Evolutionary conservation across 2,329 filamentous ascomycete genomes (phyloP), one percentile per base, ranked within the genome.

Genomic region (Alternaria brassicae): DNA sequence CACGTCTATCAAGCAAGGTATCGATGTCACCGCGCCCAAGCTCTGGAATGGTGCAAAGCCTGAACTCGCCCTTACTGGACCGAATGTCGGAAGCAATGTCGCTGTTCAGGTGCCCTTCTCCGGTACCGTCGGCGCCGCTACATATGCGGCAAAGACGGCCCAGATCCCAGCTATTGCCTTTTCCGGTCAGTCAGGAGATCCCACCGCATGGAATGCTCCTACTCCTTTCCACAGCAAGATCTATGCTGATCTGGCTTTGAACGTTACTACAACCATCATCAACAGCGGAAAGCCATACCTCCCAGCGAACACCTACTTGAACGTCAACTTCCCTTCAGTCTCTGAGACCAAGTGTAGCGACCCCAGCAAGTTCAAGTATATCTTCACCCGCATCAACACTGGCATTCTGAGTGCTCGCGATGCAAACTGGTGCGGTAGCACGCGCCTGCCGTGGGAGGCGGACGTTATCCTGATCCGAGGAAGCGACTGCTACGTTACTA

Each of bases 81-180:
- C 86, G 23, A 91, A 91, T 65, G 82, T 85, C 2, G 84, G 84
- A n/a, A 62, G 78, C 47, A 91, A 90, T 73, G 71, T 89, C 4
- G 89, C 81, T 34, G 66, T 87, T 13, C 72, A 79, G 2, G 82
- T 85, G 0, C 83, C 78, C 21, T 83, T 89, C 72, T 90, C 88
- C 1, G 89, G 89, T 5, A 91, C 89, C 21, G 85, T 89, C n/a
- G 88, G 88, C 50, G 86, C 86, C 0, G 86, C 88, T 7, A 82
- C 80, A 32, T 86, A 87, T 63, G 88, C 89, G 0, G 84, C 81
- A 4, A 78, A 84, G 19, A 79, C 78, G 1, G 69, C 67, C 6
- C 82, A 83, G 1, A 84, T 91, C 56, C 89, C 89, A 0, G 85
- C 85, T n/a, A 83, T 92, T 56, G 89, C 88, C 15, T 91, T 91